Base-by-base conservation (phyloP, 2,329 filamentous ascomycete genomes). In the Neonectria ditissima region DNA sequence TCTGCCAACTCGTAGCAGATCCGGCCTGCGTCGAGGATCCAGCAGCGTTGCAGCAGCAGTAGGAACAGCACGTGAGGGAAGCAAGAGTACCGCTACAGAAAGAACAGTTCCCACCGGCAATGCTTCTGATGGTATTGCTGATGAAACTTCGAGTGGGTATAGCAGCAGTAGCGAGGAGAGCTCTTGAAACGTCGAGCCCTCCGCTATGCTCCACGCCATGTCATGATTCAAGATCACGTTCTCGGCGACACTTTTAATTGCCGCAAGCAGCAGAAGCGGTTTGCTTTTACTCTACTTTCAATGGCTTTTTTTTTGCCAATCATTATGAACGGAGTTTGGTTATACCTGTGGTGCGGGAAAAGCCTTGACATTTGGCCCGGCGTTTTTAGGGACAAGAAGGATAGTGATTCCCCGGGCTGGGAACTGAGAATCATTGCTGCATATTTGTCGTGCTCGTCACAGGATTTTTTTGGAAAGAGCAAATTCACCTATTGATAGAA, bases 121-220 rank as follows among this genome's bases (percentile, higher is more conserved):
- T 6, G 82, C 79, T 32, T 82, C 81, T 4, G 75, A 74, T 8
- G 81, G 80, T 5, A 83, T 81, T 2, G 80, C 77, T 16, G 80
- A 80, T 4, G 80, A 75, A 5, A 72, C 74, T 1, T 75, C 75
- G 62, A 83, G 81, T 56, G 76, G 76, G 0, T 80, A 79, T 65
- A 78, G 68, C 58, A 81, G 75, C 45, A 78, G 75, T 47, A 78
- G 78, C 26, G 70, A 80, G 57, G 76, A 78, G 37, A 74, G 66
- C 22, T 24, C 34, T 4, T 72, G 43, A 53, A 62, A n/a, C 3
- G 5, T 3, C 37, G 11, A 14, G 26, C 3, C 28, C 16, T 26
- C 16, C 16, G 4, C 6, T 10, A 39, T 13, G 3, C 34, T n/a
- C 28, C 10, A 28, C 14, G 16, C 18, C 28, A 41, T 6, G 24